Percentiles rank a stretch among this genome's conserved stretches.
These are phyloP conservation scores for Ensete ventricosum DNA, from an alignment of 176 grass and related monocot species.

Conservation along the genomic window DNA sequence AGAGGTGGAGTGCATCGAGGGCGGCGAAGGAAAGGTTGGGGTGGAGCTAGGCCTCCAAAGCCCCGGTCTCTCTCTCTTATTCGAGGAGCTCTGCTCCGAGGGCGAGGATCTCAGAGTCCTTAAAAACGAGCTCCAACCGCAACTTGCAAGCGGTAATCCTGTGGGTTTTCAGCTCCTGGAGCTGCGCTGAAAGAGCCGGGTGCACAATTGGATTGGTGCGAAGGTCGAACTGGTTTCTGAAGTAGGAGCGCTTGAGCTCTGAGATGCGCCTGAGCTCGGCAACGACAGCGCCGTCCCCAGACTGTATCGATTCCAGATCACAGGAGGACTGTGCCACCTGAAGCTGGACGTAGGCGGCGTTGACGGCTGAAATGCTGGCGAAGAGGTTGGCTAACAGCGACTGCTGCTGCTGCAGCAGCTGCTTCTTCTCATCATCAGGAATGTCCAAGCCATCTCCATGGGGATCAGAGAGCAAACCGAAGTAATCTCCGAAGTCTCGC, in stretches of 20 bases:
- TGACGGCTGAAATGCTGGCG: background rate
- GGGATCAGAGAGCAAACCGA: background rate
- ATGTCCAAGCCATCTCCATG: background rate
- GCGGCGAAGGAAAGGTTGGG: constrained; percentile 29
- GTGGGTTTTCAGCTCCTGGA: constrained; percentile 19
- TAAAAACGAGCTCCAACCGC: constrained; percentile 36
- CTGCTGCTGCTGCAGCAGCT: background rate
- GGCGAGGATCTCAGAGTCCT: constrained; percentile 32
- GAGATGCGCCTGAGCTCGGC: background rate
- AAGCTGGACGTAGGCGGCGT: background rate
- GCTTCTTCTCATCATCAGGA: background rate
- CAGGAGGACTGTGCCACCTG: background rate
- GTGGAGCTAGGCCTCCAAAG: constrained; percentile 31
- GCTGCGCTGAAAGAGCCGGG: background rate
- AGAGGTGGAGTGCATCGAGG: constrained; percentile 54
- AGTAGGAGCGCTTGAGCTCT: background rate
- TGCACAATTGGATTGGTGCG: background rate
- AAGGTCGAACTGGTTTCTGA: background rate
- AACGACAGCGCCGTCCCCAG: background rate
- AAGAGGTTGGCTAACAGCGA: background rate
- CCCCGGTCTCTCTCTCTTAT: constrained; percentile 3
- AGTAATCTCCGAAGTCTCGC: background rate
- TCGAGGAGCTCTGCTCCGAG: constrained; percentile 16
- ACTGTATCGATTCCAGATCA: background rate
- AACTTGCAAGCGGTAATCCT: constrained; percentile 54